Evolutionary conservation across 345 rosid species (phyloP).

Genomic region (Syzygium oleosum): DNA sequence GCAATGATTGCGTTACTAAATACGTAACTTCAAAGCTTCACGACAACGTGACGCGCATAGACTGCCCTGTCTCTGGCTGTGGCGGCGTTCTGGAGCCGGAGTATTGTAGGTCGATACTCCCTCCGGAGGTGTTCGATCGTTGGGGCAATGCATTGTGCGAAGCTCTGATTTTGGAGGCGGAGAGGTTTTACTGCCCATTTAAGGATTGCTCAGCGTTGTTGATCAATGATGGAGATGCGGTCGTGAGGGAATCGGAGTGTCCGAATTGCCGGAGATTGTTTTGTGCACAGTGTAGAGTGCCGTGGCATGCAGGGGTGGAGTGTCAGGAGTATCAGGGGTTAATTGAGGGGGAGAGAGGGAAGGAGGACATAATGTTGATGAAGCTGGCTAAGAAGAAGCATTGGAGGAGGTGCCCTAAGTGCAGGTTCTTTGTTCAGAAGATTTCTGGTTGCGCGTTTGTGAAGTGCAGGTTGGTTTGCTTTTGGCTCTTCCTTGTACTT

Average conservation of each 20-base stretch:
- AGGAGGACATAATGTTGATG: slow-evolving; percentile 23
- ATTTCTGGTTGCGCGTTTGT: slow-evolving; percentile 24
- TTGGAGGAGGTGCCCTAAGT: slow-evolving; percentile 37
- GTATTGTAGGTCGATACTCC: slow-evolving; percentile 27
- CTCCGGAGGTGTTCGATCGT: slow-evolving; percentile 23
- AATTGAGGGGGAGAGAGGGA: slow-evolving; percentile 27
- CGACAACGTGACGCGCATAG: slow-evolving; percentile 13
- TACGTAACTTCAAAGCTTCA: slow-evolving; percentile 42
- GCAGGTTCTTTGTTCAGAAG: slow-evolving; percentile 34
- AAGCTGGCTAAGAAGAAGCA: slow-evolving; percentile 5
- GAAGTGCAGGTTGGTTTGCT: background rate
- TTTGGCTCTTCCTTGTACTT: background rate
- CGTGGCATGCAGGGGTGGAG: slow-evolving; percentile 38
- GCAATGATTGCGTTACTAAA: slow-evolving; percentile 31
- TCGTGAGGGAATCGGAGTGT: slow-evolving; percentile 16
- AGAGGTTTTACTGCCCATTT: slow-evolving; percentile 44
- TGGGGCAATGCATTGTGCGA: slow-evolving; percentile 50
- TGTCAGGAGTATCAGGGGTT: slow-evolving; percentile 27
- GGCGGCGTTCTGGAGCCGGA: slow-evolving; percentile 24
- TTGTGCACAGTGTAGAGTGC: slow-evolving; percentile 35
- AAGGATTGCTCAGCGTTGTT: slow-evolving; percentile 38
- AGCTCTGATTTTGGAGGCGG: slow-evolving; percentile 18
- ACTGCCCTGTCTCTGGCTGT: slow-evolving; percentile 28
- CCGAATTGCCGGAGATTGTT: slow-evolving; percentile 31
- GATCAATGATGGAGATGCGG: slow-evolving; percentile 20